phyloP scores from a whole-genome alignment of 2,329 filamentous ascomycete genomes.

The Drechslera avenae region DNA sequence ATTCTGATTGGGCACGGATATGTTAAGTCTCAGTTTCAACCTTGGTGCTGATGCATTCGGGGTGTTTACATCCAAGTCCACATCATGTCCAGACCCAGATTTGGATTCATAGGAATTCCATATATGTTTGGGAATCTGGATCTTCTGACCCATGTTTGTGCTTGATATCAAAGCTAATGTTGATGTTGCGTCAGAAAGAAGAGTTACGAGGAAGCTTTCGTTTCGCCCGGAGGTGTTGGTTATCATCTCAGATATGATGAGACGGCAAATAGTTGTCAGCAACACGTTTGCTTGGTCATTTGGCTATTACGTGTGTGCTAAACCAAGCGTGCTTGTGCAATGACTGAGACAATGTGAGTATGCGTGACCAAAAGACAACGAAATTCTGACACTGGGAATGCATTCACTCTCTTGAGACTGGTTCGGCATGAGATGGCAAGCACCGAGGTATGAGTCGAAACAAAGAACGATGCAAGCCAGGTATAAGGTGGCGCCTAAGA shows the following conservation, averaged over 20 bases:
- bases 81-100: too few species aligned
- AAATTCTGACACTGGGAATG: too few species aligned
- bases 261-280: neutral
- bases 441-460: too few species aligned
- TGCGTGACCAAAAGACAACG: neutral
- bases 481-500: too few species aligned
- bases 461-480: too few species aligned
- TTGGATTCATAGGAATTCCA: conserved; percentile 21
- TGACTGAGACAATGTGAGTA: neutral
- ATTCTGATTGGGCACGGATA: too few species aligned
- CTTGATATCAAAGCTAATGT: neutral
- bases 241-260: neutral
- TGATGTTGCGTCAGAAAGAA: neutral
- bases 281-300: neutral
- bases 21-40: too few species aligned
- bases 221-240: too few species aligned
- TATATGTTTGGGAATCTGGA: conserved; percentile 16
- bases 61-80: neutral
- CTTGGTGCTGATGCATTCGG: too few species aligned
- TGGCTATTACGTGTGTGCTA: neutral
- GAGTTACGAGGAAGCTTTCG: too few species aligned
- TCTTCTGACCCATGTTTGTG: conserved; percentile 2
- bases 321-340: neutral
- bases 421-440: too few species aligned
- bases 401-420: too few species aligned